Evolutionary conservation across 179 eudicot genomes (phyloP).

Genomic region (Actinidia chinensis): DNA sequence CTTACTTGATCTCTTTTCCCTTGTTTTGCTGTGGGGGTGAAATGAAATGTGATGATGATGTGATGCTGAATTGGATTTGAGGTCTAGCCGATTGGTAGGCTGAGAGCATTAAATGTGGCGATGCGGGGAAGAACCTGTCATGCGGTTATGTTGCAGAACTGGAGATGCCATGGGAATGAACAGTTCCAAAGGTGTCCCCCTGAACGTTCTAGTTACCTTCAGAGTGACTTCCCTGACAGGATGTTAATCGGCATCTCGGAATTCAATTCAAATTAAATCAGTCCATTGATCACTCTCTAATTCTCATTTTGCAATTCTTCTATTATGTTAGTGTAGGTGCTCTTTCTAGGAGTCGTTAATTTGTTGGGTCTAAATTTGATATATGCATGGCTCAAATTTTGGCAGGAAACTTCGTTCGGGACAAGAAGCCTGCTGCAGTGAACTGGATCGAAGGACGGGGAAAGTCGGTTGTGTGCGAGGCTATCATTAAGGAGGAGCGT

Average conservation of each 20-base stretch:
- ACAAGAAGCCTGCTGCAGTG: conserved; percentile 45
- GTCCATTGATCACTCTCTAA: not conserved
- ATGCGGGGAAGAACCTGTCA: conserved; percentile 57
- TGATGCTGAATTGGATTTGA: too few relatives aligned
- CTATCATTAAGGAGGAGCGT: conserved; percentile 39
- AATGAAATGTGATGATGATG: too few relatives aligned
- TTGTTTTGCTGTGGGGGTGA: too few relatives aligned
- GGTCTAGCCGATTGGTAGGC: conserved; percentile 68
- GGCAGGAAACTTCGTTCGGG: conserved; percentile 35
- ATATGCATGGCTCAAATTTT: not conserved
- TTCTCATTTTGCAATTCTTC: not conserved
- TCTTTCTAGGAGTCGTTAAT: not conserved
- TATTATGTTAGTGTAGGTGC: not conserved
- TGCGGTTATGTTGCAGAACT: conserved; percentile 57
- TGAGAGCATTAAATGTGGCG: conserved; percentile 45
- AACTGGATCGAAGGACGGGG: conserved; percentile 48
- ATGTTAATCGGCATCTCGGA: conserved; percentile 48
- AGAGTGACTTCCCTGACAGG: conserved; percentile 49
- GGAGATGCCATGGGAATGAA: conserved; percentile 77
- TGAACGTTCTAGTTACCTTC: conserved; percentile 47
- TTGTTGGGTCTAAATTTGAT: not conserved
- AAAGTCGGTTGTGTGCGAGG: conserved; percentile 41
- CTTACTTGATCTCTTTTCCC: too few relatives aligned
- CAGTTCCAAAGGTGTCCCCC: conserved; percentile 55
- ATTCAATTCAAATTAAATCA: conserved; percentile 7